Conservation (phyloP, 768 basidiomycete genomes). For the Heimioporus sp. region DNA sequence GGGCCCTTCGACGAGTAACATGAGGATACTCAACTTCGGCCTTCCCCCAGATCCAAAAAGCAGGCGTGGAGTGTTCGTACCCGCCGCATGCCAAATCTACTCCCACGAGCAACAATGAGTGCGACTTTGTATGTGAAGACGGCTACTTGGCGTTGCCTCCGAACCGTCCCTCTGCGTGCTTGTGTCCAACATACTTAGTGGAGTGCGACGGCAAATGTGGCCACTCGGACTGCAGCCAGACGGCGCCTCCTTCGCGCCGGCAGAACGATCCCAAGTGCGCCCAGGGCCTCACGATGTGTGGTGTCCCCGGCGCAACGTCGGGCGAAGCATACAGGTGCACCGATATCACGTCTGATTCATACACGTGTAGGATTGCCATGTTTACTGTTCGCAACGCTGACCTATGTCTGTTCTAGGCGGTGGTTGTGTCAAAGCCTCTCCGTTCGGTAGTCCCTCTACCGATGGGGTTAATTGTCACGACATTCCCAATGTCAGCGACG, state of each 20-base stretch:
- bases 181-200: too few relatives aligned
- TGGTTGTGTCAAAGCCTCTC: neutral
- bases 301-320: slow-evolving; percentile 11
- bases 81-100: slow-evolving; percentile 28
- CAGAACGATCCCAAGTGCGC: slow-evolving; percentile 19
- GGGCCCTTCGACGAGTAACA: too few relatives aligned
- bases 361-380: too few relatives aligned
- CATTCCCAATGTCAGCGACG: too few relatives aligned
- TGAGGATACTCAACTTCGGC: too few relatives aligned
- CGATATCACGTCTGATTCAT: neutral
- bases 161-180: too few relatives aligned
- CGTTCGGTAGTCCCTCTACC: too few relatives aligned
- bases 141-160: too few relatives aligned
- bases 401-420: neutral
- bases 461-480: too few relatives aligned
- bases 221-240: too few relatives aligned
- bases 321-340: slow-evolving; percentile 31
- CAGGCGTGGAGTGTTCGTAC: slow-evolving; percentile 22
- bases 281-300: slow-evolving; percentile 25
- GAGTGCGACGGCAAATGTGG: too few relatives aligned
- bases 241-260: slow-evolving; percentile 16
- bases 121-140: slow-evolving; percentile 17
- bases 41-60: slow-evolving; percentile 22
- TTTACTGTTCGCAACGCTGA: too few relatives aligned
- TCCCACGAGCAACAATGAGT: slow-evolving; percentile 19